phyloP scores from a whole-genome alignment of 805 yeast species.

The Yarrowia deformans region DNA sequence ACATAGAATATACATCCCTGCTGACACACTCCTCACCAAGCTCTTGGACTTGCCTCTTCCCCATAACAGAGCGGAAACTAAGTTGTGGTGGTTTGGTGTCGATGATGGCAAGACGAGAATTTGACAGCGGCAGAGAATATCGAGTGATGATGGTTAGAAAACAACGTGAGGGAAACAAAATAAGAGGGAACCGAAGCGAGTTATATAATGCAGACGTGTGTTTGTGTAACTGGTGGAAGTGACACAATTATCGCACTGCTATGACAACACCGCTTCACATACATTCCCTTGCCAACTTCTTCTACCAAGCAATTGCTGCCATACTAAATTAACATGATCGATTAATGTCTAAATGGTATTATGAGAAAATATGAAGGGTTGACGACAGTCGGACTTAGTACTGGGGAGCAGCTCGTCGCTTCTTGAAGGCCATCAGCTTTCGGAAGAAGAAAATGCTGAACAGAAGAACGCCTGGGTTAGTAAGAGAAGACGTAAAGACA shows the following conservation, averaged over 20 bases:
- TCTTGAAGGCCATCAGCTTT: slow-evolving; percentile 37
- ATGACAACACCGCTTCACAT: no score
- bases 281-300: no score
- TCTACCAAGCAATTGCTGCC: slow-evolving; percentile 24
- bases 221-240: not conserved
- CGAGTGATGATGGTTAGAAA: no score
- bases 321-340: slow-evolving; percentile 35
- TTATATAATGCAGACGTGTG: no score
- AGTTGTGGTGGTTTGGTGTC: not conserved
- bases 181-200: no score
- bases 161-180: no score
- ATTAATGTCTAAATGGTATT: slow-evolving; percentile 38
- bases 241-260: no score
- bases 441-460: slow-evolving; percentile 34
- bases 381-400: slow-evolving; percentile 22
- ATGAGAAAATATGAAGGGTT: slow-evolving; percentile 31
- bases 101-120: not conserved
- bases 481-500: not conserved
- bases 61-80: not conserved
- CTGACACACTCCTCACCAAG: not conserved
- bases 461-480: slow-evolving; percentile 40
- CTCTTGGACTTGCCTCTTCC: slow-evolving; percentile 16
- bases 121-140: no score
- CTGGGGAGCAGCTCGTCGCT: slow-evolving; percentile 39
- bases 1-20: not conserved